A percentile compares a stretch with the other conserved stretches of the same genome.
These are phyloP conservation scores for Fusarium austroafricanum DNA, from an alignment of 2,329 filamentous ascomycete species.

Conservation along the genomic window DNA sequence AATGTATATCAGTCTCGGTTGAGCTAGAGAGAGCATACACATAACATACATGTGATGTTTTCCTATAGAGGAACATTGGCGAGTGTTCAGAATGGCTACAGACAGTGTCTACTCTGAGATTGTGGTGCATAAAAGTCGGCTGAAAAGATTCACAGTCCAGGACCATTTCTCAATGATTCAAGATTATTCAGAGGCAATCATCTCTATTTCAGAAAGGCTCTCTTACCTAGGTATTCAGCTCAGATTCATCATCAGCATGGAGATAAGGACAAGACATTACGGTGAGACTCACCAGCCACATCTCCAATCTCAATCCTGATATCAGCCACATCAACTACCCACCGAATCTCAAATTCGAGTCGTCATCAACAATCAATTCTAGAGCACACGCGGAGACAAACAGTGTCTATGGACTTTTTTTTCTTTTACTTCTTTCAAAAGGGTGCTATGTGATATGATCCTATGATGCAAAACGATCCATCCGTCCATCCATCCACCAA, in stretches of 20 bases:
- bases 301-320: not conserved
- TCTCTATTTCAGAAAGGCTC: not conserved
- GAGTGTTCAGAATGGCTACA: no score
- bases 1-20: no score
- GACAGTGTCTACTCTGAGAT: no score
- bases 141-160: not conserved
- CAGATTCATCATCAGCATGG: not conserved
- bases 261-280: not conserved
- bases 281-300: constrained; percentile 21
- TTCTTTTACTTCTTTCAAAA: constrained; percentile 41
- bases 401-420: constrained; percentile 44
- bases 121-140: no score
- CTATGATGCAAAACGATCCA: constrained; percentile 44
- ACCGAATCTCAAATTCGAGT: not conserved
- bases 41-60: no score
- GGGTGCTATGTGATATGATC: constrained; percentile 44
- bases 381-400: not conserved
- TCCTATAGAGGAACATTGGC: no score
- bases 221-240: not conserved
- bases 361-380: not conserved
- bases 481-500: constrained; percentile 41
- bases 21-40: no score
- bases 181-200: no score
- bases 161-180: no score
- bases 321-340: constrained; percentile 27